Evolutionary conservation across 306 rosid species (phyloP).

Genomic region (Arachis hypogaea): DNA sequence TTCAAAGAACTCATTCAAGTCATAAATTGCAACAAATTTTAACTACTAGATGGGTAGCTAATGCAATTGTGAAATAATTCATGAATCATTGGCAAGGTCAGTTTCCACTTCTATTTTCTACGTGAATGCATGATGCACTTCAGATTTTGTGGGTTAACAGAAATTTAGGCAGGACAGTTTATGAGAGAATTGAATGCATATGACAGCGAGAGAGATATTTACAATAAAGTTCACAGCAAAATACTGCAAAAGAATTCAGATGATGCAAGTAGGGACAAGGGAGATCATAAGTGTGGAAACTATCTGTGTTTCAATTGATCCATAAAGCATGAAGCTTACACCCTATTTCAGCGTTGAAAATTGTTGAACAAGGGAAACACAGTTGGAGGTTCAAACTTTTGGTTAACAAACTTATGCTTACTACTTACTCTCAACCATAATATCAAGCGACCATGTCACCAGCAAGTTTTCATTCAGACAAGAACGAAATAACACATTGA

Average conservation of each 20-base stretch:
- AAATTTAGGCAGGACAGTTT: not conserved
- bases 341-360: not conserved
- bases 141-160: not conserved
- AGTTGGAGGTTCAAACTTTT: not conserved
- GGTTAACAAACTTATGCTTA: not conserved
- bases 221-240: not conserved
- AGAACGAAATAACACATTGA: not conserved
- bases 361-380: not conserved
- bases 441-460: not conserved
- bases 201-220: slow-evolving; percentile 3
- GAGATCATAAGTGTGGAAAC: not conserved
- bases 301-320: not conserved
- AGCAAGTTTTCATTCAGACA: not conserved
- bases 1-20: not conserved
- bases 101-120: not conserved
- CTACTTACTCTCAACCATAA: not conserved
- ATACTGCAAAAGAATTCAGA: slow-evolving; percentile 3
- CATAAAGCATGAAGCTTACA: not conserved
- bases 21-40: slow-evolving; percentile 10
- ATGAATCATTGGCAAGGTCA: not conserved
- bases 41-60: not conserved
- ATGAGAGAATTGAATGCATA: not conserved
- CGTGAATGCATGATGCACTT: not conserved
- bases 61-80: not conserved
- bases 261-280: not conserved